Evolutionary conservation across 2,329 filamentous ascomycete species (phyloP).

Genomic region (Verticillium albo-atrum): DNA sequence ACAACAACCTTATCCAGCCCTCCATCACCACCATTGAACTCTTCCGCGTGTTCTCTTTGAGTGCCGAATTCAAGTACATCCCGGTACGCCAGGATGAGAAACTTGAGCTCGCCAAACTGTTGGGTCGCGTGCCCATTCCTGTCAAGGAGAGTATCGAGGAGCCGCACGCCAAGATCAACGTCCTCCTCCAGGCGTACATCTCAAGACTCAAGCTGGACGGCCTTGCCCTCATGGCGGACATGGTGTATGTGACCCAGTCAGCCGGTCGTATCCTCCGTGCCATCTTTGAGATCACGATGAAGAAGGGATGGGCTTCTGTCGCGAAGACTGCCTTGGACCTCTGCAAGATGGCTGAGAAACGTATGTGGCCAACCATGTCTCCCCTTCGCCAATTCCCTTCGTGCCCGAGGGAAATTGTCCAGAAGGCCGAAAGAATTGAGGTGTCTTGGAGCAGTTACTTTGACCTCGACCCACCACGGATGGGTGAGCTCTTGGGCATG

Average conservation of each 20-base stretch:
- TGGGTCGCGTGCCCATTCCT: slow-evolving; percentile 86
- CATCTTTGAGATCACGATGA: slow-evolving; percentile 94
- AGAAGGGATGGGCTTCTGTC: slow-evolving; percentile 92
- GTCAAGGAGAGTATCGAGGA: slow-evolving; percentile 98
- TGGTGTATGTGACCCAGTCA: slow-evolving; percentile 98
- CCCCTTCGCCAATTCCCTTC: slow-evolving; percentile 84
- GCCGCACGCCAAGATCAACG: slow-evolving; percentile 96
- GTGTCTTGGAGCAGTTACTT: slow-evolving; percentile 93
- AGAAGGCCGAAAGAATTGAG: slow-evolving; percentile 91
- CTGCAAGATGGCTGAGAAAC: slow-evolving; percentile 98
- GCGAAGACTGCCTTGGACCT: slow-evolving; percentile 89
- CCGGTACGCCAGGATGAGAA: slow-evolving; percentile 97
- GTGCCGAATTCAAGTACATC: slow-evolving; percentile 98
- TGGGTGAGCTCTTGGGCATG: slow-evolving; percentile 90
- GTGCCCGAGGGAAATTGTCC: slow-evolving; percentile 79
- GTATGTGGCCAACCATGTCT: slow-evolving; percentile 99
- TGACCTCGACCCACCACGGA: slow-evolving; percentile 90
- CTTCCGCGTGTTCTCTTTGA: slow-evolving; percentile 93
- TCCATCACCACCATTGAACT: slow-evolving; percentile 91
- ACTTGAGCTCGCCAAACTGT: slow-evolving; percentile 85
- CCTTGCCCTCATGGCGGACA: slow-evolving; percentile 92
- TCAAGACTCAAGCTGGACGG: slow-evolving; percentile 92
- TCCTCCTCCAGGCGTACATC: slow-evolving; percentile 93
- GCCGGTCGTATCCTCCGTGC: slow-evolving; percentile 93
- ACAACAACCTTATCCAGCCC: slow-evolving; percentile 92